phyloP scores from a whole-genome alignment of 2,329 filamentous ascomycete species.

The Drechslerella dactyloides region DNA sequence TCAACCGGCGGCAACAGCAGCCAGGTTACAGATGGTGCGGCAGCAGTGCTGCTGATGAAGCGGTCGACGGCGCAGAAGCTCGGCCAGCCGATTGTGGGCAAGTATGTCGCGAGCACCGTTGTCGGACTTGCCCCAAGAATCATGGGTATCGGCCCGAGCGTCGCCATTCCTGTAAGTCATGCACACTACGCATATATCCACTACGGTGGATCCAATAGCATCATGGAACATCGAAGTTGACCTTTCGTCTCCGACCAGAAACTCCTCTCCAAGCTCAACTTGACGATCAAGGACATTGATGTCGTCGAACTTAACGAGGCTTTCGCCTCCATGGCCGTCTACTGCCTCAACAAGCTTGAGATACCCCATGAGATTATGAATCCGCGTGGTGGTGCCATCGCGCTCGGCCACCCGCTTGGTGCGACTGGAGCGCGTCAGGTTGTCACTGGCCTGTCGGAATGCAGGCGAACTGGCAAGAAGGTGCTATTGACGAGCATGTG shows the following conservation, averaged over 20 bases:
- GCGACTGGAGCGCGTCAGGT: conserved; percentile 80
- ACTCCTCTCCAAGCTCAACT: conserved; percentile 78
- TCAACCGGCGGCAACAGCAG: conserved; percentile 93
- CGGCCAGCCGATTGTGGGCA: conserved; percentile 88
- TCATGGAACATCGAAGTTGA: conserved; percentile 61
- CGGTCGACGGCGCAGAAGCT: conserved; percentile 85
- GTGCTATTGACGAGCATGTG: conserved; percentile 91
- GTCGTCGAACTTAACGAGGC: conserved; percentile 96
- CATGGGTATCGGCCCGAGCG: conserved; percentile 89
- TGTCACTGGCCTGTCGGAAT: conserved; percentile 86
- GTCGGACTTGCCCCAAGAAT: conserved; percentile 89
- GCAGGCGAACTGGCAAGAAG: conserved; percentile 84
- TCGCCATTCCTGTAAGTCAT: conserved; percentile 65
- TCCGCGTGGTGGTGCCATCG: conserved; percentile 79
- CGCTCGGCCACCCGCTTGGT: conserved; percentile 81
- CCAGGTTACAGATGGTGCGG: conserved; percentile 92
- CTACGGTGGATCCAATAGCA: background rate
- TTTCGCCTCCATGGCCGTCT: conserved; percentile 96
- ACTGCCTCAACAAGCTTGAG: conserved; percentile 77
- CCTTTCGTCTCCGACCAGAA: too few relatives aligned
- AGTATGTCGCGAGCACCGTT: conserved; percentile 90
- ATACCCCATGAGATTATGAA: conserved; percentile 80
- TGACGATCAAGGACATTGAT: conserved; percentile 82
- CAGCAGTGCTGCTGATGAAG: conserved; percentile 91
- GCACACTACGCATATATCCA: background rate